Conservation (phyloP, 306 rosid genomes). For the Malus domestica region DNA sequence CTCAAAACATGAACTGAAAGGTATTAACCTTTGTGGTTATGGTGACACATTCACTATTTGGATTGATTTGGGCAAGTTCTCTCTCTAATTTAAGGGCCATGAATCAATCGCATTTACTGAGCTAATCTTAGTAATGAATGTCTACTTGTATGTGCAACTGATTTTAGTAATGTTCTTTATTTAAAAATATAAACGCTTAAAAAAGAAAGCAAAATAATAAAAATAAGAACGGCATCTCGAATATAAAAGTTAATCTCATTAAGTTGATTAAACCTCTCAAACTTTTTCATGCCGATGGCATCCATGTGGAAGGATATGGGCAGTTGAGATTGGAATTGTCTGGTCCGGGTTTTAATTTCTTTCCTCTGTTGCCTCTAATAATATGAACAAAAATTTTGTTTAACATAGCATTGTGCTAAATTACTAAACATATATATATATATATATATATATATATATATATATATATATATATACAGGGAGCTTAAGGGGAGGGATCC, state of each 20-base stretch:
- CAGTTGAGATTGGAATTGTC: not conserved
- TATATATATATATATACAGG: too few species aligned
- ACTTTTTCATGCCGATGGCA: not conserved
- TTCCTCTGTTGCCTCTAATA: not conserved
- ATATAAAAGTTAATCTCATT: not conserved
- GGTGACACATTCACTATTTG: not conserved
- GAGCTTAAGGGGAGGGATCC: too few species aligned
- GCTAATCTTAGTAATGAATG: too few species aligned
- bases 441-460: too few species aligned
- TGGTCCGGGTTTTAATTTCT: not conserved
- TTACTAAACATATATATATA: too few species aligned
- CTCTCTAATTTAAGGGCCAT: not conserved
- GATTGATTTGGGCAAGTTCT: not conserved
- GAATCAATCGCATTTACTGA: too few species aligned
- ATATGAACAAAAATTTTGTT: not conserved
- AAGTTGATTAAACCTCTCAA: not conserved
- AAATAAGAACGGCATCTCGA: not conserved
- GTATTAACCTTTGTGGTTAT: not conserved
- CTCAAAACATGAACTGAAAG: not conserved
- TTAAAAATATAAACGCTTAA: accelerated
- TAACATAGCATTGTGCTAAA: not conserved
- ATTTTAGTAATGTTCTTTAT: not conserved
- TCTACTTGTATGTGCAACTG: too few species aligned
- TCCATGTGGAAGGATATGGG: not conserved
- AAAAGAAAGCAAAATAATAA: not conserved